Evolutionary conservation across 768 basidiomycete genomes (phyloP), one percentile per base, ranked within the genome.

Genomic region (Boletus rubropictus): DNA sequence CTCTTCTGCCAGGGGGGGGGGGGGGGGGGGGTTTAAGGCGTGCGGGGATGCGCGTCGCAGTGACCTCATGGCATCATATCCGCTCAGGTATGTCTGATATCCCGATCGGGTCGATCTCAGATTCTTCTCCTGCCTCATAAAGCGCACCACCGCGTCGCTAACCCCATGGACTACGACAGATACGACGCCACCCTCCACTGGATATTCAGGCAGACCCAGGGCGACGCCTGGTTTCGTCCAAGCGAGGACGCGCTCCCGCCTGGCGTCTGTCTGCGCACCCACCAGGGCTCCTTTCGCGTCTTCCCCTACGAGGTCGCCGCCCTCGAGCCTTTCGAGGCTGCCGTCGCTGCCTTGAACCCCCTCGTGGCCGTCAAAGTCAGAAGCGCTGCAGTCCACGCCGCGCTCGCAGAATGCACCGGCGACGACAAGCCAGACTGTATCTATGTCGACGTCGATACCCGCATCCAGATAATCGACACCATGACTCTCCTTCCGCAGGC

Each of bases 381-480:
- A 28, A 72, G 70, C 54, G 76, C 74, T 2, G 69, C 72, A 10
- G 72, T 77, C 0, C 77, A 79, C 33, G 75, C 77, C 15, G 76
- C 77, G 0, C 63, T 79, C 38, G 71, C 74, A 34, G 75, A 77
- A 54, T 53, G 28, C 17, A 21, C 24, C 27, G 14, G 14, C 24
- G 65, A 64, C 47, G 61, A 64, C n/a, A 59, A 53, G 48, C 42
- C 56, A 0, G 64, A 67, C 32, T 73, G 74, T 28, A 66, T 71
- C 53, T 72, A 67, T 54, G 72, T 76, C 53, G 75, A 77, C 55
- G 62, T 69, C 46, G 72, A 77, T 55, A 77, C 88, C 5, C 84
- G 88, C 49, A 91, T 93, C 43, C 89, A 91, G 63, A 78, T 93
- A 50, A 62, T 92, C 39, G 86, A 90, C 56, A 83, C 85, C 20